These are phyloP conservation scores for Luvunga scandens DNA, from an alignment of 345 rosid genomes.

Conservation along the genomic window DNA sequence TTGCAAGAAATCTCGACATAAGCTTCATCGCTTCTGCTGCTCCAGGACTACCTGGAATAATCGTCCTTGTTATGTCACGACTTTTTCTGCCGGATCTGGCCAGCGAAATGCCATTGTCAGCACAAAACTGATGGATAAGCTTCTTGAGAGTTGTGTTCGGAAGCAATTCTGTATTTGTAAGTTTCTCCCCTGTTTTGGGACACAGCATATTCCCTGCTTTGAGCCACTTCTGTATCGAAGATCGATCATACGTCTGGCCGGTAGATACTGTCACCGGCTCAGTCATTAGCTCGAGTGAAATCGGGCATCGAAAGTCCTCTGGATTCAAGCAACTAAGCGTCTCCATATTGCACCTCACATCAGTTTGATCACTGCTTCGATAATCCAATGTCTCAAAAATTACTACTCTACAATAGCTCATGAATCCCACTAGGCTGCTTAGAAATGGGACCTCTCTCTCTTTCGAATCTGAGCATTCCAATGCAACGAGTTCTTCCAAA, in stretches of 20 bases:
- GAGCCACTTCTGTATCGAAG: slow-evolving; percentile 78
- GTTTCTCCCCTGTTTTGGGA: slow-evolving; percentile 81
- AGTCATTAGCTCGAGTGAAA: slow-evolving; percentile 79
- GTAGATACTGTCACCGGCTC: slow-evolving; percentile 83
- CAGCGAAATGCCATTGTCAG: slow-evolving; percentile 43
- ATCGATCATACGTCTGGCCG: slow-evolving; percentile 86
- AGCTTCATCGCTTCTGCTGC: slow-evolving; percentile 46
- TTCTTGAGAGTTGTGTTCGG: slow-evolving; percentile 55
- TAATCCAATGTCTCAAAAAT: slow-evolving; percentile 39
- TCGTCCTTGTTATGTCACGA: slow-evolving; percentile 43
- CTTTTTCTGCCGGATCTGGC: slow-evolving; percentile 28
- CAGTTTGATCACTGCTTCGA: slow-evolving; percentile 26
- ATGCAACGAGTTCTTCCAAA: slow-evolving; percentile 49
- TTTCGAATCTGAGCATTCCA: slow-evolving; percentile 31
- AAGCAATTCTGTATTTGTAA: slow-evolving; percentile 46
- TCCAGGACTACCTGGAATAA: slow-evolving; percentile 49
- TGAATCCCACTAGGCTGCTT: slow-evolving; percentile 54
- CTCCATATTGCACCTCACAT: slow-evolving; percentile 32
- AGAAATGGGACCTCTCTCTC: slow-evolving; percentile 49
- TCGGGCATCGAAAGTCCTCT: slow-evolving; percentile 84
- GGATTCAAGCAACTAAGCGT: slow-evolving; percentile 50
- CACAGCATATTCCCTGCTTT: slow-evolving; percentile 65
- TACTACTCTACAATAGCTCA: slow-evolving; percentile 69
- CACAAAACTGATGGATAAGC: slow-evolving; percentile 58
- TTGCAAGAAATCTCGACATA: slow-evolving; percentile 48